phyloP scores from a whole-genome alignment of 1,139 yeast genomes.

The Protomyces lactucae-debilis region DNA sequence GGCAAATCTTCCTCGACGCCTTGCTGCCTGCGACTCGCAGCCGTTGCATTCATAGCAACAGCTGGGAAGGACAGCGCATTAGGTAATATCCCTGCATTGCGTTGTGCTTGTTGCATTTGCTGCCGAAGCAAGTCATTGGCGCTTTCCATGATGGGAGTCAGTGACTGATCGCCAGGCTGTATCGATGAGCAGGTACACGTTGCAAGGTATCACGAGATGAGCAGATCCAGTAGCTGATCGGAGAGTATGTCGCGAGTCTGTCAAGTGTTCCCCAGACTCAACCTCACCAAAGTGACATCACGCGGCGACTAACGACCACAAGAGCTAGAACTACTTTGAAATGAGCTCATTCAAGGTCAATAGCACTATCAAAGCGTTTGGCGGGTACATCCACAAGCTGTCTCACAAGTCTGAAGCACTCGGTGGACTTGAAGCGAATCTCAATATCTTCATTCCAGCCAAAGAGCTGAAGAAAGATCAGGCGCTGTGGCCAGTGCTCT shows the following conservation, averaged over 20 bases:
- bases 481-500: slow-evolving; percentile 58
- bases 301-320: too few species aligned
- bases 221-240: too few species aligned
- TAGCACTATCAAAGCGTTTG: slow-evolving; percentile 60
- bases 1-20: not conserved
- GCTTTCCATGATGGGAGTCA: not conserved
- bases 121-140: not conserved
- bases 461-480: slow-evolving; percentile 38
- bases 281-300: too few species aligned
- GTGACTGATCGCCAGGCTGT: too few species aligned
- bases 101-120: not conserved
- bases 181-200: too few species aligned
- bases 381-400: slow-evolving; percentile 71
- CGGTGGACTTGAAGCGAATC: slow-evolving; percentile 70
- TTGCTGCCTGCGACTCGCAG: not conserved
- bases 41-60: not conserved
- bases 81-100: not conserved
- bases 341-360: slow-evolving; percentile 52
- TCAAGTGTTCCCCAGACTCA: too few species aligned
- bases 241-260: too few species aligned
- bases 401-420: slow-evolving; percentile 65
- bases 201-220: too few species aligned
- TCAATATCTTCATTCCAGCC: slow-evolving; percentile 75
- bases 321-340: not conserved
- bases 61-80: not conserved